phyloP scores from a whole-genome alignment of 2,329 filamentous ascomycete genomes.

The Nigrograna mackinnonii region DNA sequence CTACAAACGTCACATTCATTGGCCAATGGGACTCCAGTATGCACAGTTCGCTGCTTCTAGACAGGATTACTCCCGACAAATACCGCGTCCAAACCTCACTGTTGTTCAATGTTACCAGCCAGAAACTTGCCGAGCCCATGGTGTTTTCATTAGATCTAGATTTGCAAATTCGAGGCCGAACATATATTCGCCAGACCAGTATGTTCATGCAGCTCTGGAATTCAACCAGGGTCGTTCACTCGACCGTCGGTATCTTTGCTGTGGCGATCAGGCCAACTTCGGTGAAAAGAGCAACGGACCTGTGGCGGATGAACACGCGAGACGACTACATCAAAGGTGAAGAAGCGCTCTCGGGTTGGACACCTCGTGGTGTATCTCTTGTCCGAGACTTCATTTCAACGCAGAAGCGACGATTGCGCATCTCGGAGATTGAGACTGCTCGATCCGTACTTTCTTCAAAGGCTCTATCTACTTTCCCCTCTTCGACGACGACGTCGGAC shows the following conservation, averaged over 20 bases:
- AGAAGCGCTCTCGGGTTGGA: slow-evolving; percentile 82
- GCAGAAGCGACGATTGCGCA: slow-evolving; percentile 72
- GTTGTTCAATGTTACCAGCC: slow-evolving; percentile 82
- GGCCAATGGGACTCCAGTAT: slow-evolving; percentile 97
- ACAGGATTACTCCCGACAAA: slow-evolving; percentile 89
- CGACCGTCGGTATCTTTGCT: slow-evolving; percentile 83
- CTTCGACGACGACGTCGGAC: slow-evolving; percentile 13
- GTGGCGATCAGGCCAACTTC: slow-evolving; percentile 84
- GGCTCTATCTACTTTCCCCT: slow-evolving; percentile 30
- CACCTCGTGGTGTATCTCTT: slow-evolving; percentile 84
- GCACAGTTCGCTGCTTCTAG: slow-evolving; percentile 89
- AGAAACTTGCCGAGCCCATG: slow-evolving; percentile 85
- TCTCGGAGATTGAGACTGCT: slow-evolving; percentile 79
- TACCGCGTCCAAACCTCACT: slow-evolving; percentile 88
- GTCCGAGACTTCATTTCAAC: slow-evolving; percentile 84
- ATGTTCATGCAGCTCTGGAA: slow-evolving; percentile 87
- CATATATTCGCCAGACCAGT: slow-evolving; percentile 82
- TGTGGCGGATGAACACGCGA: slow-evolving; percentile 95
- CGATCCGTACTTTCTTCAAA: slow-evolving; percentile 66
- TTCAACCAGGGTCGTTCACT: slow-evolving; percentile 81
- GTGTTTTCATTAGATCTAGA: slow-evolving; percentile 80
- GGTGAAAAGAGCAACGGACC: slow-evolving; percentile 86
- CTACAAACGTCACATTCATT: slow-evolving; percentile 80
- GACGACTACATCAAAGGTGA: slow-evolving; percentile 97
- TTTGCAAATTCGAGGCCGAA: slow-evolving; percentile 81